These are phyloP conservation scores for Neofusicoccum kwambonambiense DNA, from an alignment of 2,329 filamentous ascomycete species.

Conservation along the genomic window DNA sequence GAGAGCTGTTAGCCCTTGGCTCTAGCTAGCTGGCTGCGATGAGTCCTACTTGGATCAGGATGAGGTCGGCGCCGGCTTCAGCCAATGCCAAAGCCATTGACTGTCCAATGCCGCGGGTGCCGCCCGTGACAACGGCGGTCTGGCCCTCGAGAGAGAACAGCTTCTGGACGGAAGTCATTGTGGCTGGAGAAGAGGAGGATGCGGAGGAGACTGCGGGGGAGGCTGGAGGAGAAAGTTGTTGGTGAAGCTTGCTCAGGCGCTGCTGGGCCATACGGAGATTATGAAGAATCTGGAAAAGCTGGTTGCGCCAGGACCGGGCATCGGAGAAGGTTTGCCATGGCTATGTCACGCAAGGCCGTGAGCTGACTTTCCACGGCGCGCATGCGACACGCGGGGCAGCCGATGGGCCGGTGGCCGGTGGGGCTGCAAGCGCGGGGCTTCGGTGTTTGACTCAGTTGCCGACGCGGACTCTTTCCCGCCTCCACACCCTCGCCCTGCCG, in stretches of 20 bases:
- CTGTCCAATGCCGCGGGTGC: conserved; percentile 52
- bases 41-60: conserved; percentile 48
- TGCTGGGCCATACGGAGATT: conserved; percentile 8
- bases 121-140: conserved; percentile 51
- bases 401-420: background rate
- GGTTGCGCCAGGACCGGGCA: background rate
- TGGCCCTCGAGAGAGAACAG: conserved; percentile 52
- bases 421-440: conserved; percentile 7
- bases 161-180: conserved; percentile 39
- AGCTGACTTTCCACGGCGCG: background rate
- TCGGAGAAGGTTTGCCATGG: conserved; percentile 3
- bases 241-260: background rate
- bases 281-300: conserved; percentile 7
- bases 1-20: conserved; percentile 1
- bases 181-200: conserved; percentile 22
- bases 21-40: background rate
- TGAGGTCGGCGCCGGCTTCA: conserved; percentile 51
- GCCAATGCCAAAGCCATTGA: conserved; percentile 52
- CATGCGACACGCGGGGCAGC: conserved; percentile 4
- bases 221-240: background rate
- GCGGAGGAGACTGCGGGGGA: conserved; percentile 26
- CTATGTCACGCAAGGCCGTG: background rate
- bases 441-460: conserved; percentile 18
- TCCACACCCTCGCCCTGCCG: background rate
- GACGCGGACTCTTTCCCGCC: conserved; percentile 13